Evolutionary conservation across 257 asterid species (phyloP).

Genomic region (Mentha longifolia): DNA sequence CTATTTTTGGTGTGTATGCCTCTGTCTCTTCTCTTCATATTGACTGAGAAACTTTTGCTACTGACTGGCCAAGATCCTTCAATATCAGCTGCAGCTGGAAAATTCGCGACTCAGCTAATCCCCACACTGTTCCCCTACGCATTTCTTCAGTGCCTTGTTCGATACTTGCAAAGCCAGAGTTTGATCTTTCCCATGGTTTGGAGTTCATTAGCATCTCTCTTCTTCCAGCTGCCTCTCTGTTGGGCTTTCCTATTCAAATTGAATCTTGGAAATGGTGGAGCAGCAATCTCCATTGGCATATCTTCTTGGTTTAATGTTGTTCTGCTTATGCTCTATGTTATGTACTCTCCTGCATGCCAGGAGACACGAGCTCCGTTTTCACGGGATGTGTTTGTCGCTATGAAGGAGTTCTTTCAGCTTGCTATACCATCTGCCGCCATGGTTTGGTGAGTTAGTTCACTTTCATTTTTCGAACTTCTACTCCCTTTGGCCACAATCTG

Average conservation of each 20-base stretch:
- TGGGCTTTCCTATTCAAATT: conserved; percentile 69
- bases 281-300: conserved; percentile 70
- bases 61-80: conserved; percentile 68
- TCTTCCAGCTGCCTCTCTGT: conserved; percentile 63
- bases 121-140: conserved; percentile 75
- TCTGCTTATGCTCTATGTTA: conserved; percentile 55
- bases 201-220: conserved; percentile 60
- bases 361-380: conserved; percentile 46
- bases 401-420: conserved; percentile 63
- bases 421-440: conserved; percentile 81
- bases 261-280: conserved; percentile 66
- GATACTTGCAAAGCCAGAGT: conserved; percentile 79
- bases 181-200: conserved; percentile 71
- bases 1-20: conserved; percentile 67
- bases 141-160: conserved; percentile 68
- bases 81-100: conserved; percentile 71
- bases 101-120: conserved; percentile 64
- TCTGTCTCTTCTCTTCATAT: conserved; percentile 56
- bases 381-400: conserved; percentile 43
- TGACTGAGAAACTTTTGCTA: conserved; percentile 57
- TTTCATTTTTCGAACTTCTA: neutral
- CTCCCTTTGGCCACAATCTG: too few species aligned
- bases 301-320: conserved; percentile 74
- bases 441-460: conserved; percentile 66
- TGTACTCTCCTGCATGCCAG: conserved; percentile 57